Evolutionary conservation across 805 yeast species (phyloP).

Genomic region (Brettanomyces custersianus): DNA sequence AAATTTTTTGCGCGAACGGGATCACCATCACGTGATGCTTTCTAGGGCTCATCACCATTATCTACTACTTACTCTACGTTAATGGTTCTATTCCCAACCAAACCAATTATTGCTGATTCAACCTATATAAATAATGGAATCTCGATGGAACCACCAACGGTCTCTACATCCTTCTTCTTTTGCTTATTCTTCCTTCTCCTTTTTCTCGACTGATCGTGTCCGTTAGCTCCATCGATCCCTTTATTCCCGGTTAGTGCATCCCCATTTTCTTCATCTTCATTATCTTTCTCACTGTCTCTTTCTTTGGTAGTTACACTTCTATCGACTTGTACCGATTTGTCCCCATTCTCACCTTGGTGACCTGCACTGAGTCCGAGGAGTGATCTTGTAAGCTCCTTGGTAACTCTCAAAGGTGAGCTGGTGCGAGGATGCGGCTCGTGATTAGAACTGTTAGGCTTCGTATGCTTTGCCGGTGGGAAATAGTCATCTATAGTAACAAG

Average conservation of each 20-base stretch:
- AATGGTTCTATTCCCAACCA: no score
- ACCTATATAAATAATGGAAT: constrained; percentile 32
- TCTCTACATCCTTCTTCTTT: constrained; percentile 18
- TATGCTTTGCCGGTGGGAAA: constrained; percentile 4
- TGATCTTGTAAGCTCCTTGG: constrained; percentile 20
- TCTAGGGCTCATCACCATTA: no score
- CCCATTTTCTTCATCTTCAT: background rate
- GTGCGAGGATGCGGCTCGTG: background rate
- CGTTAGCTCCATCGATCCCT: constrained; percentile 3
- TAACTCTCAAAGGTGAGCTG: constrained; percentile 2
- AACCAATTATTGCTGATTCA: no score
- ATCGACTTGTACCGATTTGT: no score
- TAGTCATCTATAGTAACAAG: constrained; percentile 23
- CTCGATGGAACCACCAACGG: constrained; percentile 36
- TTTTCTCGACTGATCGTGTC: constrained; percentile 5
- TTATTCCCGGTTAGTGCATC: background rate
- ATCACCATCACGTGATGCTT: background rate
- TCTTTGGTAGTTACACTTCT: no score
- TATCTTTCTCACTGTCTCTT: constrained; percentile 1
- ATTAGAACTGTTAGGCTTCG: background rate
- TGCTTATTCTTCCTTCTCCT: constrained; percentile 5
- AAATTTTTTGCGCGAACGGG: background rate
- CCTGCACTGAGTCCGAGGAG: constrained; percentile 14
- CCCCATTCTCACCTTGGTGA: background rate
- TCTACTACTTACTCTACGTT: no score